Evolutionary conservation across 1,139 yeast genomes (phyloP).

Genomic region (Diutina siamensis): DNA sequence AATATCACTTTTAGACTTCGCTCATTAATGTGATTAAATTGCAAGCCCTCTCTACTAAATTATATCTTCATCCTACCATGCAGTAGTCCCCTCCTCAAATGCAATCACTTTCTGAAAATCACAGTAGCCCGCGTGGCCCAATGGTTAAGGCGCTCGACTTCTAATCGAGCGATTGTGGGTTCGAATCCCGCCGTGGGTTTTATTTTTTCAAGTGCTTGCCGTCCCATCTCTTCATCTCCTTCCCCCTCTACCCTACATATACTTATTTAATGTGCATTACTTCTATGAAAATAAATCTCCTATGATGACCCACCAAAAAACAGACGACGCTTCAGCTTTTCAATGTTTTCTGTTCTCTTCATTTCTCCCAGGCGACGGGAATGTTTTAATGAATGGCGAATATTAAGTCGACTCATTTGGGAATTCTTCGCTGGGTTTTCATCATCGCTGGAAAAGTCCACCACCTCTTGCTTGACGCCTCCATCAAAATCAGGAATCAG

Average conservation of each 20-base stretch:
- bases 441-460: conserved; percentile 39
- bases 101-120: too few relatives aligned
- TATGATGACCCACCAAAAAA: conserved; percentile 15
- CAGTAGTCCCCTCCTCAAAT: too few relatives aligned
- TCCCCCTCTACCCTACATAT: too few relatives aligned
- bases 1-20: too few relatives aligned
- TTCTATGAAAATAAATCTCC: not conserved
- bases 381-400: conserved; percentile 28
- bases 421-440: conserved; percentile 24
- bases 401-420: conserved; percentile 30
- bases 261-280: too few relatives aligned
- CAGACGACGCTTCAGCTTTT: conserved; percentile 20
- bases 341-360: conserved; percentile 23
- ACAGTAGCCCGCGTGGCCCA: not conserved
- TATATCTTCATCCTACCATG: too few relatives aligned
- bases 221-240: not conserved
- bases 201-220: not conserved
- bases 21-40: too few relatives aligned
- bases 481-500: conserved; percentile 2
- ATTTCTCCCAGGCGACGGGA: conserved; percentile 19
- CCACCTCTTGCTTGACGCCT: conserved; percentile 25
- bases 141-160: conserved; percentile 2
- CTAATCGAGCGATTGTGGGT: conserved; percentile 2
- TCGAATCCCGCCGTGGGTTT: conserved; percentile 3
- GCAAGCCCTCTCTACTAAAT: too few relatives aligned